Conservation (phyloP, 768 basidiomycete species). For the Brasilioporus rufonigricans region DNA sequence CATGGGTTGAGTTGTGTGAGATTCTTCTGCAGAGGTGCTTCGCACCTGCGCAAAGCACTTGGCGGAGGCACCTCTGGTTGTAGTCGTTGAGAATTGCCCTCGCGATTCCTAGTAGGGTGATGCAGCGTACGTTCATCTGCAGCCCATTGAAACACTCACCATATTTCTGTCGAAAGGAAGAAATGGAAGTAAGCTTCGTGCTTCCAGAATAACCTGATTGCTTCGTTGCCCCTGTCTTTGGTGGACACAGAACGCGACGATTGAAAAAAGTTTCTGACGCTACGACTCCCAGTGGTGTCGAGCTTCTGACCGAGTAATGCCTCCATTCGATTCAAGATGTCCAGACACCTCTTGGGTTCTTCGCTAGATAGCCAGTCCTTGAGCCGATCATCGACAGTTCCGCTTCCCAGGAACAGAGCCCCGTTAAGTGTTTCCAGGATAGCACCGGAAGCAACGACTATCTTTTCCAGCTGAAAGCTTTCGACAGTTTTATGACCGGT, state of each 20-base stretch:
- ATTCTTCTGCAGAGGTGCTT: neutral
- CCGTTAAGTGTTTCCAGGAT: no score
- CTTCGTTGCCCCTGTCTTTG: neutral
- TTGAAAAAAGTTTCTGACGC: neutral
- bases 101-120: neutral
- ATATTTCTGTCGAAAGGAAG: neutral
- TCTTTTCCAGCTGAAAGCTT: neutral
- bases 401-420: no score
- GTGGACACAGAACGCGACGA: neutral
- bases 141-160: neutral
- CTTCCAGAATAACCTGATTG: slow-evolving; percentile 4
- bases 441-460: no score
- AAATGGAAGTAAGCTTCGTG: neutral
- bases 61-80: no score
- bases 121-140: neutral
- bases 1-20: neutral
- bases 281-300: neutral
- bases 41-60: no score
- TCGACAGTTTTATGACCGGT: neutral
- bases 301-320: neutral
- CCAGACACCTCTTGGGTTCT: neutral
- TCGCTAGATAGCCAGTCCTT: no score
- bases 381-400: neutral
- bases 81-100: neutral
- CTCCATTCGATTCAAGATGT: slow-evolving; percentile 1